Conservation (phyloP, 306 rosid species). For the Glycyrrhiza uralensis region DNA sequence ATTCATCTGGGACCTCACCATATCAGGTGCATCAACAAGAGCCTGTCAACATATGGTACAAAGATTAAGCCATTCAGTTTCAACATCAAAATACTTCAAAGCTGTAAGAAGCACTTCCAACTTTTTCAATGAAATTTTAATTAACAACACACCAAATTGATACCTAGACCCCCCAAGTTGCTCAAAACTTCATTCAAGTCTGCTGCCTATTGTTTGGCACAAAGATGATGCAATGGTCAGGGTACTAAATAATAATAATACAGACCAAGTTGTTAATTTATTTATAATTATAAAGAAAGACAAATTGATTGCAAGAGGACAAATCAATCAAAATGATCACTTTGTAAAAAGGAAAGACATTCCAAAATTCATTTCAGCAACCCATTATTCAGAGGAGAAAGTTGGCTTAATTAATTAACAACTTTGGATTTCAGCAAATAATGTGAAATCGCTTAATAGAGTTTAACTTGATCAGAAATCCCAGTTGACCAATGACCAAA, state of each 20-base stretch:
- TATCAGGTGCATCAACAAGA: too few species aligned
- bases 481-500: background rate
- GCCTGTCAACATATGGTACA: too few species aligned
- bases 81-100: too few species aligned
- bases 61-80: too few species aligned
- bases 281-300: too few species aligned
- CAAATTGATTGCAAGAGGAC: slow-evolving; percentile 26
- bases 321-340: slow-evolving; percentile 23
- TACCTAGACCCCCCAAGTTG: too few species aligned
- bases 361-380: background rate
- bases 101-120: too few species aligned
- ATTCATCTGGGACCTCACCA: too few species aligned
- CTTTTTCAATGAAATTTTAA: too few species aligned
- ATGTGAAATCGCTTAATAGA: background rate
- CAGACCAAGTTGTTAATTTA: slow-evolving; percentile 4
- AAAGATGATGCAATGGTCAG: background rate
- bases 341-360: slow-evolving; percentile 17
- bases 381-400: background rate
- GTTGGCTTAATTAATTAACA: background rate
- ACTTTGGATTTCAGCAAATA: background rate
- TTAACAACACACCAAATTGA: too few species aligned
- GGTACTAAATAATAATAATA: background rate
- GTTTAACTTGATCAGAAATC: background rate
- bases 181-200: background rate
- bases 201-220: background rate